Evolutionary conservation across 140 eudicot species (phyloP).

Genomic region (Anethum foeniculum): DNA sequence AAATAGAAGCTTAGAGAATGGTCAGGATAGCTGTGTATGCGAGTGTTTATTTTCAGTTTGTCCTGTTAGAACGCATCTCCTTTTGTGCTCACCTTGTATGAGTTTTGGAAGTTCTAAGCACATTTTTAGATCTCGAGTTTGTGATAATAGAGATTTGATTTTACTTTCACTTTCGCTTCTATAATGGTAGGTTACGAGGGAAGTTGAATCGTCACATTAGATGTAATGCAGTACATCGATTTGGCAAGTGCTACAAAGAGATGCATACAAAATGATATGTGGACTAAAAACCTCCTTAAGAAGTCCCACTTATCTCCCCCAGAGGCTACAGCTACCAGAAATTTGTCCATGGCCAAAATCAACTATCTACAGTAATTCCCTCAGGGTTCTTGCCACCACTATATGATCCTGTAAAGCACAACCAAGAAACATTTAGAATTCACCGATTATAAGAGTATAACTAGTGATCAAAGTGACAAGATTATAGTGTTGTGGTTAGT

Average conservation of each 20-base stretch:
- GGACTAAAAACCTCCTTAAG: conserved; percentile 1
- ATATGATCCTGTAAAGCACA: conserved; percentile 37
- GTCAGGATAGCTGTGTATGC: neutral
- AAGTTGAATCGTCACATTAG: neutral
- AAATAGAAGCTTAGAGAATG: neutral
- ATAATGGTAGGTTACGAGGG: neutral
- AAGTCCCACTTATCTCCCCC: neutral
- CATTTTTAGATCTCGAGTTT: neutral
- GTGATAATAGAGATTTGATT: neutral
- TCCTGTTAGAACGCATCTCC: neutral
- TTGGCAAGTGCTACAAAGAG: neutral
- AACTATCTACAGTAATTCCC: conserved; percentile 44
- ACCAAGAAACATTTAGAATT: conserved; percentile 1
- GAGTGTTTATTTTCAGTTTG: neutral
- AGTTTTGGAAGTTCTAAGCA: neutral
- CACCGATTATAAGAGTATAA: neutral
- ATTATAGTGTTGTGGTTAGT: neutral
- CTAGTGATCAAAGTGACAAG: neutral
- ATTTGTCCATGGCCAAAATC: neutral
- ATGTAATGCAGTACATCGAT: neutral
- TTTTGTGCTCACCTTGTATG: neutral
- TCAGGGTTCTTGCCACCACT: conserved; percentile 32
- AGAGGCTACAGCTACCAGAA: neutral
- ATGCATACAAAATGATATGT: neutral
- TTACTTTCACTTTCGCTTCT: neutral